Evolutionary conservation across 169 alveolate species (phyloP).

Genomic region (Perkinsus chesapeaki): DNA sequence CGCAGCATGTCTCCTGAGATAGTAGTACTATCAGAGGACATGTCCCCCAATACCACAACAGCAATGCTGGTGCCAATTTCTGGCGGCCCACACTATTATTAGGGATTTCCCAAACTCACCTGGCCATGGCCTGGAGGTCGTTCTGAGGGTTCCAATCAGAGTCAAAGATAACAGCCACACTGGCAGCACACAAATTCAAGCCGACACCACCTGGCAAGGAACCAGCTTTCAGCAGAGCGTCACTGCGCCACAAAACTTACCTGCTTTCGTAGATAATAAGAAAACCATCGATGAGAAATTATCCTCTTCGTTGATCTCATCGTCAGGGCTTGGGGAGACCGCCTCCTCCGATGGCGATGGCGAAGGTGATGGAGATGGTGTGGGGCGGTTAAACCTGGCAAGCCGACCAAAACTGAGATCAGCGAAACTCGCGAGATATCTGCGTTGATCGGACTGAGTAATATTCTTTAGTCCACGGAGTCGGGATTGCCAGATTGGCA

Average conservation of each 20-base stretch:
- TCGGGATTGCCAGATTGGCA: too few species aligned
- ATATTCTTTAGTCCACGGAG: too few species aligned
- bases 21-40: too few species aligned
- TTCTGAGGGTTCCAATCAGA: conserved; percentile 86
- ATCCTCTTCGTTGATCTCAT: neutral
- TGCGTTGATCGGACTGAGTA: too few species aligned
- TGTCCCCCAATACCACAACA: too few species aligned
- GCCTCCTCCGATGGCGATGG: neutral
- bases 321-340: neutral
- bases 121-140: conserved; percentile 77
- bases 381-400: neutral
- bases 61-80: too few species aligned
- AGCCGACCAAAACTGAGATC: conserved; percentile 57
- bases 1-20: too few species aligned
- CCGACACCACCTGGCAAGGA: conserved; percentile 70
- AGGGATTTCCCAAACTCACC: too few species aligned
- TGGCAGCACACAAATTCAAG: conserved; percentile 77
- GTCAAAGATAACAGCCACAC: conserved; percentile 81
- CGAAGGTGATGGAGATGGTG: neutral
- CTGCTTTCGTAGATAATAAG: conserved; percentile 91
- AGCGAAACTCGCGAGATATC: conserved; percentile 70
- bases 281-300: conserved; percentile 67
- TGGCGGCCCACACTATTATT: too few species aligned
- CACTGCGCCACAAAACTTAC: conserved; percentile 12
- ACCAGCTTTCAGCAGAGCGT: neutral